Evolutionary conservation across 73 alveolate species (phyloP), one percentile per base, ranked within the genome.

Genomic region (Paraurostyla sp.): DNA sequence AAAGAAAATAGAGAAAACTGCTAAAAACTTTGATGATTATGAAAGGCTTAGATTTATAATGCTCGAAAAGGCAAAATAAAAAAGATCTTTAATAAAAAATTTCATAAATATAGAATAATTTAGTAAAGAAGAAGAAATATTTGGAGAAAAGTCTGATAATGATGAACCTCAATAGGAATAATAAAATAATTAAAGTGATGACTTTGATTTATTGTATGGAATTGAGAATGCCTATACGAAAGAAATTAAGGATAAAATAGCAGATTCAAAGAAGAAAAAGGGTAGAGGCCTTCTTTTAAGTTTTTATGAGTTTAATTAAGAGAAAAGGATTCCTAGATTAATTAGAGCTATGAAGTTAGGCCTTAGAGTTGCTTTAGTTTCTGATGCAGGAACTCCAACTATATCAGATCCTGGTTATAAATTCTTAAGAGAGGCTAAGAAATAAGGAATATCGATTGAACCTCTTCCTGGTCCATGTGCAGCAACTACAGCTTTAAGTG

Each of bases 331-430:
- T 16, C 98, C 97, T 20, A 82, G 91, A 71, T 71, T 96, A 2
- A 90, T 96, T 27, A 89, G 88, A 52, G 96, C 96, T 29, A 83
- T 96, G 80, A 96, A 93, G 76, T 51, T 82, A 59, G 99, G 99
- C 0, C 52, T 96, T 45, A 94, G 86, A 71, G 93, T 94, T 2
- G 97, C 97, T 4, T 83, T 96, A 42, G 98, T 96, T 32, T 71
- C 94, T 40, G 99, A 96, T 88, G 99, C 99, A 36, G 99, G 99
- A 32, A 96, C 99, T n/a, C 99, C 99, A 25, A 87, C 97, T 2
- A 94, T 96, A 15, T 92, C 98, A 36, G 99, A 96, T 76, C 98
- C 98, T 6, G 99, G 99, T 0, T 96, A 89, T 52, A 83, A 82
- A 80, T 71, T 96, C 16, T 94, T 96, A 0, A 84, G 63, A 60